These are phyloP conservation scores for Silene latifolia DNA, from an alignment of 148 eudicot genomes.

Conservation along the genomic window DNA sequence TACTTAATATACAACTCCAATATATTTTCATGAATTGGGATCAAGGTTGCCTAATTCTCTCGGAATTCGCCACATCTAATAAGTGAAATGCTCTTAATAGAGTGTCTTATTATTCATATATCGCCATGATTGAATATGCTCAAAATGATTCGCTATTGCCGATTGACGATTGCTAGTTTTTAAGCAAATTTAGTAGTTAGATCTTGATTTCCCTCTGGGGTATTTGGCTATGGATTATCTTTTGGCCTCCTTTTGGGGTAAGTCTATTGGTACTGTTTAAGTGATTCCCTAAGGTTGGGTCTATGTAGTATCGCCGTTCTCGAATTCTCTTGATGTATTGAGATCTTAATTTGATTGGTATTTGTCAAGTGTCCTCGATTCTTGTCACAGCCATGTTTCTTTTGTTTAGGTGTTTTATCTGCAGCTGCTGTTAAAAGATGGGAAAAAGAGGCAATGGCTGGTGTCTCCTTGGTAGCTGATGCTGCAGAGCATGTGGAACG, in stretches of 20 bases:
- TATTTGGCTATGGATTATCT: neutral
- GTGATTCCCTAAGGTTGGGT: neutral
- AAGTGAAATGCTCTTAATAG: neutral
- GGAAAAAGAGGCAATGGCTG: constrained; percentile 99
- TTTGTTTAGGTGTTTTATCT: constrained; percentile 41
- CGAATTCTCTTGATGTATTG: neutral
- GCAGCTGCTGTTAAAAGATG: constrained; percentile 77
- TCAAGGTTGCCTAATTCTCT: too few relatives aligned
- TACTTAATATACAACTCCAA: neutral
- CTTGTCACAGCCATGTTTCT: neutral
- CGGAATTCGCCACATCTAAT: neutral
- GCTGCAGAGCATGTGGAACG: constrained; percentile 99
- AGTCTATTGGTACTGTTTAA: neutral
- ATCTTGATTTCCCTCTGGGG: neutral
- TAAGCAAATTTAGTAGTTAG: neutral
- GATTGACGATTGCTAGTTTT: neutral
- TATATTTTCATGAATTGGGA: too few relatives aligned
- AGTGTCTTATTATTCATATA: neutral
- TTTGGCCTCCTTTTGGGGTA: neutral
- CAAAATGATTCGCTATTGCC: neutral
- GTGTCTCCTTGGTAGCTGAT: constrained; percentile 97
- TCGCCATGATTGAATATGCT: neutral
- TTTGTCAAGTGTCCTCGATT: neutral
- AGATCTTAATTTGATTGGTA: neutral
- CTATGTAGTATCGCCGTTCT: neutral